Evolutionary conservation across 352 stramenopile genomes (phyloP).

Genomic region (Pythium plurisporium): DNA sequence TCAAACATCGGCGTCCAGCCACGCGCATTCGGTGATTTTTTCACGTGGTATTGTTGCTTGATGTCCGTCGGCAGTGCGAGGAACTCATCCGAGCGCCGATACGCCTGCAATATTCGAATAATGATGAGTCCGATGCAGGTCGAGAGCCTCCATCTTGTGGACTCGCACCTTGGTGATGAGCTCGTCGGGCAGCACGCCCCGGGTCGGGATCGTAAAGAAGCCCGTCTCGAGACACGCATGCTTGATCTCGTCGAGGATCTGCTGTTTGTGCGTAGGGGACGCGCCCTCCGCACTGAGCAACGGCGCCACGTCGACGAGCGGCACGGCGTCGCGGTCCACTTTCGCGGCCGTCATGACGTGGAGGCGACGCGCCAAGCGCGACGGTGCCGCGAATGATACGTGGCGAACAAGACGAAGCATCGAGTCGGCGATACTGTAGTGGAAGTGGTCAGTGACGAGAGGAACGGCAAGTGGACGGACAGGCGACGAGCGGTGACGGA

Average conservation of each 20-base stretch:
- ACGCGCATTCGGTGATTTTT: constrained; percentile 62
- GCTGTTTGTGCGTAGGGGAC: constrained; percentile 26
- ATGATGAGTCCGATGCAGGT: neutral
- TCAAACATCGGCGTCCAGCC: constrained; percentile 83
- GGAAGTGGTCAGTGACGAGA: too few species aligned
- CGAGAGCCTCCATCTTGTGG: neutral
- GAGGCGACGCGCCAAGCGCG: constrained; percentile 13
- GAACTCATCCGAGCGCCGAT: constrained; percentile 65
- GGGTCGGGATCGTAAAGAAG: constrained; percentile 78
- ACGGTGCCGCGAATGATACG: constrained; percentile 14
- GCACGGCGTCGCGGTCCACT: constrained; percentile 43
- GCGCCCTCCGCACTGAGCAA: constrained; percentile 28
- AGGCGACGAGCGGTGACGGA: neutral
- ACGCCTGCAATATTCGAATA: constrained; percentile 27
- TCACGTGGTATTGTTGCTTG: constrained; percentile 78
- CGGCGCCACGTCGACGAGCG: constrained; percentile 64
- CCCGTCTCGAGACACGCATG: constrained; percentile 49
- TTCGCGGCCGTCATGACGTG: constrained; percentile 47
- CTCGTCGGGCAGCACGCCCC: constrained; percentile 43
- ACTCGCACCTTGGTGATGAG: constrained; percentile 41
- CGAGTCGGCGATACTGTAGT: too few species aligned
- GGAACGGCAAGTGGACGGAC: neutral
- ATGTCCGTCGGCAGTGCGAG: constrained; percentile 48
- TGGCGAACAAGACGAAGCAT: constrained; percentile 8
- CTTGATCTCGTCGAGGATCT: constrained; percentile 56